Evolutionary conservation across 2,329 filamentous ascomycete species (phyloP).

Genomic region (Ramularia endophylla): DNA sequence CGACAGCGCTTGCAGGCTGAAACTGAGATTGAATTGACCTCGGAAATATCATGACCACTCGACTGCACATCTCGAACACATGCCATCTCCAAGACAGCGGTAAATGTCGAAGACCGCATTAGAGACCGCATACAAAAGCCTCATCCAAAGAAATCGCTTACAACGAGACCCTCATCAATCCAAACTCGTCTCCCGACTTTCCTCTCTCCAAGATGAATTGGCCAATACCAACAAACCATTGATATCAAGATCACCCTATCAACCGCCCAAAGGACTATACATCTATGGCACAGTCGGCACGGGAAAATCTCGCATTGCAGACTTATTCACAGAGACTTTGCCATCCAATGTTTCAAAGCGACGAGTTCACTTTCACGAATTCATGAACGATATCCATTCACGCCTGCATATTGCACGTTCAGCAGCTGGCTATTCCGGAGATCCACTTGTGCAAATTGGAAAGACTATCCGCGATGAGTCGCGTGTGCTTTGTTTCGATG

Average conservation of each 20-base stretch:
- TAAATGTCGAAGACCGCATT: constrained; percentile 17
- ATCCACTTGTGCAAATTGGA: constrained; percentile 65
- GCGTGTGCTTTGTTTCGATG: constrained; percentile 92
- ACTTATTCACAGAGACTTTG: constrained; percentile 91
- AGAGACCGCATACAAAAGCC: constrained; percentile 19
- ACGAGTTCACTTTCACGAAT: constrained; percentile 97
- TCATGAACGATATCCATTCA: constrained; percentile 94
- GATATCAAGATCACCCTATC: neutral
- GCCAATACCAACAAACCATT: constrained; percentile 4
- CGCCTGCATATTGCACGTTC: constrained; percentile 50
- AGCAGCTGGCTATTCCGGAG: constrained; percentile 62
- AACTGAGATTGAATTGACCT: no score
- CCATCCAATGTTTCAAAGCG: constrained; percentile 73
- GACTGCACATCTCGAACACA: no score
- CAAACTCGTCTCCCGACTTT: constrained; percentile 19
- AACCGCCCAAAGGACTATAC: constrained; percentile 73
- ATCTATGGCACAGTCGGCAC: constrained; percentile 95
- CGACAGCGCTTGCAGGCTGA: no score
- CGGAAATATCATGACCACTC: no score
- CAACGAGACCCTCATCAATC: constrained; percentile 16
- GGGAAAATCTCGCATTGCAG: constrained; percentile 99
- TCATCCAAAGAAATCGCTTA: constrained; percentile 17
- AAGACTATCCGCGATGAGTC: constrained; percentile 85
- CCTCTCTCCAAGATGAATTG: constrained; percentile 19
- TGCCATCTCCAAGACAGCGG: no score